Conservation (phyloP, 176 grass and related monocot species). For the Elymus sibiricus region DNA sequence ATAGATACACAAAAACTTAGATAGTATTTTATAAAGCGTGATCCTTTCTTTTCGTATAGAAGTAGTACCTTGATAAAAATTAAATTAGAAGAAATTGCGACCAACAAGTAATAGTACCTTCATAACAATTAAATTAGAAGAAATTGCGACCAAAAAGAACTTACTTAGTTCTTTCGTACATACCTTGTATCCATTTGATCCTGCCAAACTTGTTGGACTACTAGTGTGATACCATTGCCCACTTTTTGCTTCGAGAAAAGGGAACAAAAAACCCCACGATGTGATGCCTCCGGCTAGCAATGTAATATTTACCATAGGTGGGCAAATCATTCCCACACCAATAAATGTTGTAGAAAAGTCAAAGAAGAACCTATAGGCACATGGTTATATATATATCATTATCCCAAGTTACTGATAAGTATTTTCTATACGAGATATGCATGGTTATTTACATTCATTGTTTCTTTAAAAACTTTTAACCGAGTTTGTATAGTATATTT, state of each 20-base stretch:
- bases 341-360: slow-evolving; percentile 59
- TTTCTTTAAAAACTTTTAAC: too few relatives aligned
- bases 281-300: slow-evolving; percentile 38
- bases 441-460: not conserved
- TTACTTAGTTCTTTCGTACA: not conserved
- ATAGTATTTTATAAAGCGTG: too few relatives aligned
- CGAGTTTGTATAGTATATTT: not conserved
- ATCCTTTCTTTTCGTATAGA: not conserved
- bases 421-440: not conserved
- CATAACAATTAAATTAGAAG: not conserved
- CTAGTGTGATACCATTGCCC: slow-evolving; percentile 48
- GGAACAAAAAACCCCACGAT: slow-evolving; percentile 51
- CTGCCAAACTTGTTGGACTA: slow-evolving; percentile 36
- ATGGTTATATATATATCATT: not conserved
- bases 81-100: not conserved
- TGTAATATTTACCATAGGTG: slow-evolving; percentile 39
- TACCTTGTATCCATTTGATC: slow-evolving; percentile 69
- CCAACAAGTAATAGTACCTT: not conserved
- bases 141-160: not conserved
- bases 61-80: not conserved
- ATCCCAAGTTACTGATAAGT: not conserved
- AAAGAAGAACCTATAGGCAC: slow-evolving; percentile 56
- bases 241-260: slow-evolving; percentile 48
- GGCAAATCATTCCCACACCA: slow-evolving; percentile 63
- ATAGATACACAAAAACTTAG: not conserved